Conservation (phyloP, 208 protist species). For the Leishmania arabica region DNA sequence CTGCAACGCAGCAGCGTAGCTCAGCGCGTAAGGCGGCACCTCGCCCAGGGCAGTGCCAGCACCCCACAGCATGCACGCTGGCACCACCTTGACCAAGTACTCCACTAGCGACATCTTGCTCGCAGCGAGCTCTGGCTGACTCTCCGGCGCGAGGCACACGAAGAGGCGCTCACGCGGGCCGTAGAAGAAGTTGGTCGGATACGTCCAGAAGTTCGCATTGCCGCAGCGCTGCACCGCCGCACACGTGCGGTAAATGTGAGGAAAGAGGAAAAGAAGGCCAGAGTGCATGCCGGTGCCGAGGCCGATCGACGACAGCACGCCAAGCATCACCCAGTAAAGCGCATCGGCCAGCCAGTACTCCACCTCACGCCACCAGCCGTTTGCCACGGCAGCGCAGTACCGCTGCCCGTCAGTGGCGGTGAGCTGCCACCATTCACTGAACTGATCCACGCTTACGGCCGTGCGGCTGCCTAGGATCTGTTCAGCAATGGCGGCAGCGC, state of each 20-base stretch:
- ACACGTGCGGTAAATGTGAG: slow-evolving; percentile 93
- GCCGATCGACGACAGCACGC: slow-evolving; percentile 92
- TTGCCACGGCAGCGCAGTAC: slow-evolving; percentile 43
- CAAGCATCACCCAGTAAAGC: slow-evolving; percentile 91
- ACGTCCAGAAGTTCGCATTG: slow-evolving; percentile 88
- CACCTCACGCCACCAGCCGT: slow-evolving; percentile 74
- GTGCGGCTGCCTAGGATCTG: slow-evolving; percentile 35
- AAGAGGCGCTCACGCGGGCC: slow-evolving; percentile 72
- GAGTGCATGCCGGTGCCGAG: slow-evolving; percentile 96
- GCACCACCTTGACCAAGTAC: slow-evolving; percentile 69
- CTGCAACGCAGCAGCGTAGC: slow-evolving; percentile 85
- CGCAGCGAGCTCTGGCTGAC: slow-evolving; percentile 12
- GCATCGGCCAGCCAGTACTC: slow-evolving; percentile 82
- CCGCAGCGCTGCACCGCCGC: slow-evolving; percentile 85
- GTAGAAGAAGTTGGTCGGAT: slow-evolving; percentile 85
- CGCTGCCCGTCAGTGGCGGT: slow-evolving; percentile 38
- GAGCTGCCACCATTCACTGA: slow-evolving; percentile 63
- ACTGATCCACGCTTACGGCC: slow-evolving; percentile 34
- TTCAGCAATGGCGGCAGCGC: slow-evolving; percentile 1
- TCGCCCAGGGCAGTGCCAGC: slow-evolving; percentile 97
- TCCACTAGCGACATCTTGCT: slow-evolving; percentile 28
- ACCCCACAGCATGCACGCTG: slow-evolving; percentile 93
- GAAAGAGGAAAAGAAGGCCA: slow-evolving; percentile 95
- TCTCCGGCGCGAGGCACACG: slow-evolving; percentile 51
- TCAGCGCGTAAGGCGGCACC: slow-evolving; percentile 96